A percentile compares a stretch with the other conserved stretches of the same genome.
These are phyloP conservation scores for Microdochium paspali DNA, from an alignment of 2,329 filamentous ascomycete species.

Conservation along the genomic window DNA sequence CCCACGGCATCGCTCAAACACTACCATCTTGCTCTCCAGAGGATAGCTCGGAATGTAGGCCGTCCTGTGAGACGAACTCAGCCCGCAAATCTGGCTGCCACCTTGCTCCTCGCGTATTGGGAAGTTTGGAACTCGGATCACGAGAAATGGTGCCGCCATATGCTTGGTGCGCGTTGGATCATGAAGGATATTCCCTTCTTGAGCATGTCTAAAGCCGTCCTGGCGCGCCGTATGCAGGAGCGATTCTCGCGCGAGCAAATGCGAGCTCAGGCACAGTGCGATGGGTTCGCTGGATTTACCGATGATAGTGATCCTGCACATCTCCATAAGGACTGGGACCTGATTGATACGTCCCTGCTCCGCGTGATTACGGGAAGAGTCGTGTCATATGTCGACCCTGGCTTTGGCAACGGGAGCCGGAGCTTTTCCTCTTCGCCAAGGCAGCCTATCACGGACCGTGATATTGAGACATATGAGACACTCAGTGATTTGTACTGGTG, in stretches of 20 bases:
- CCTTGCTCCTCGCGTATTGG: constrained; percentile 79
- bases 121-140: constrained; percentile 94
- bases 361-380: constrained; percentile 36
- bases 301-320: constrained; percentile 13
- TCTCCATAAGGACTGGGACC: constrained; percentile 22
- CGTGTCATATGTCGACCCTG: constrained; percentile 47
- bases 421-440: constrained; percentile 4
- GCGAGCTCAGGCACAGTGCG: constrained; percentile 9
- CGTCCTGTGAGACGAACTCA: constrained; percentile 60
- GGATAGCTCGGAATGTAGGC: constrained; percentile 67
- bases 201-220: constrained; percentile 61
- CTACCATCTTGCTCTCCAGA: constrained; percentile 76
- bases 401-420: background rate
- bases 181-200: constrained; percentile 74
- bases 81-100: constrained; percentile 78
- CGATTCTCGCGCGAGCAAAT: constrained; percentile 9
- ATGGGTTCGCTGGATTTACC: constrained; percentile 10
- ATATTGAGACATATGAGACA: constrained; percentile 72
- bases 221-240: constrained; percentile 32
- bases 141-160: constrained; percentile 88
- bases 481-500: constrained; percentile 89
- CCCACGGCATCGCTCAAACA: constrained; percentile 80
- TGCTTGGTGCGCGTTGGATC: constrained; percentile 75
- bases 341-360: constrained; percentile 26
- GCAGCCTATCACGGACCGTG: constrained; percentile 38